A percentile compares a stretch with the other conserved stretches of the same genome.
These are phyloP conservation scores for Calocybe gangraenosa DNA, from an alignment of 768 basidiomycete genomes.

Conservation along the genomic window DNA sequence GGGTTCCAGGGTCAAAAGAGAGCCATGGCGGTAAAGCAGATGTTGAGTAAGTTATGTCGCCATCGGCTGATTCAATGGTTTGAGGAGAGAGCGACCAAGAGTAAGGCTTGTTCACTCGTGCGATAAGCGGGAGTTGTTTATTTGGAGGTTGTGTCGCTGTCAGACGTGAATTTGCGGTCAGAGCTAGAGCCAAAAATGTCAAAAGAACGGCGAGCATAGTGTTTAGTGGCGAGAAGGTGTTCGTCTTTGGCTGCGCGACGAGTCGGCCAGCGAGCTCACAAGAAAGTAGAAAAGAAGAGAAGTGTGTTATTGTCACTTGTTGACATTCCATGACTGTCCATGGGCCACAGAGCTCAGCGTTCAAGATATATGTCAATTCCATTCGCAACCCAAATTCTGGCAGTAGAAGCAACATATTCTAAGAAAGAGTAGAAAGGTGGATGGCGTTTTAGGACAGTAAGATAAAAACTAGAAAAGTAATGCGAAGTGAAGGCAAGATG, in stretches of 20 bases:
- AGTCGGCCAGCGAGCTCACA: constrained; percentile 61
- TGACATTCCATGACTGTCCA: no score
- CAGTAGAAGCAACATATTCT: constrained; percentile 15
- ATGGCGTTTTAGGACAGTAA: no score
- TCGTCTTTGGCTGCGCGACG: constrained; percentile 31
- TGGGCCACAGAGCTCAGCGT: constrained; percentile 4
- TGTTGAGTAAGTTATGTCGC: constrained; percentile 44
- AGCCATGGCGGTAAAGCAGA: constrained; percentile 73
- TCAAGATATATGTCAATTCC: constrained; percentile 20
- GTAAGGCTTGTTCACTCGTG: constrained; percentile 60
- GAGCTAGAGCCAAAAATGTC: constrained; percentile 34
- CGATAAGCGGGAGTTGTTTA: constrained; percentile 75
- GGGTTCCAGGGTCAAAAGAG: constrained; percentile 55
- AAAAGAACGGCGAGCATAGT: constrained; percentile 67
- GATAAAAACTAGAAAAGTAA: neutral
- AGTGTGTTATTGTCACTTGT: neutral
- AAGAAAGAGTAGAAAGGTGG: constrained; percentile 4
- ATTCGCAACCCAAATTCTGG: no score
- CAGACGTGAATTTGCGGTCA: constrained; percentile 39
- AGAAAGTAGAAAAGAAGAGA: constrained; percentile 9
- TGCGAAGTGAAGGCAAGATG: constrained; percentile 11
- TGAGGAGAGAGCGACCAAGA: constrained; percentile 62
- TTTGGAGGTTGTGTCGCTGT: constrained; percentile 57
- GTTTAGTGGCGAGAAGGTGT: constrained; percentile 46
- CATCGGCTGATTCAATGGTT: constrained; percentile 58